Base-by-base conservation (phyloP, 177 flowering plant species). In the Tripterygium wilfordii region DNA sequence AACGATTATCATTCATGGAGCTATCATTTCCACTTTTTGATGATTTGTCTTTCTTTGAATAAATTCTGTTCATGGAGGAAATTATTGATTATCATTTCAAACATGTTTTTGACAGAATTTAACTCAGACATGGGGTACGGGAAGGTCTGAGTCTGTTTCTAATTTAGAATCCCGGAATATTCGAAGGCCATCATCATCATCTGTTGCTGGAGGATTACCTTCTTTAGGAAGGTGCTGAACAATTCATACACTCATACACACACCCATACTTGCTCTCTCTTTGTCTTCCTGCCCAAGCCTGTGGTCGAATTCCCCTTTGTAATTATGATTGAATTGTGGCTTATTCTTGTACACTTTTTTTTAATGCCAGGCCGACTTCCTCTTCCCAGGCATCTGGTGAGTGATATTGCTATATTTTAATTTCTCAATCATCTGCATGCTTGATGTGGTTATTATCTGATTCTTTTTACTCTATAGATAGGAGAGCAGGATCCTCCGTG, bases 141-240 rank as follows among this genome's bases (percentile, higher is more conserved):
- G 80, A 51, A 81, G 96, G 66, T 13, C 67, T 3, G 96, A 91
- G 47, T 66, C 90, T 32, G 51, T 76, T 17, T 67, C 94, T 19
- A 74, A 44, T 57, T 39, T 68, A 24, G 97, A 94, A 21, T 24
- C 82, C n/a, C 71, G 95, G 45, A 83, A 76, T 61, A 51, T 32
- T 22, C 68, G 95, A 14, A 79, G 92, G 53, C 69, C 95, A 36
- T 83, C 91, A 2, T 81, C 94, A 28, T 85, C 95, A 53, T 72
- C 96, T 58, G 77, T 81, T 72, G 84, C 86, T 42, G 89, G 96
- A 48, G 95, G 96, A 25, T 66, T 92, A 55, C 99, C 99, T 69
- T 95, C 96, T 30, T 47, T 84, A 15, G 87, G 89, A 79, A 88
- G 96, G 99, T 88, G 53, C 33, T 23, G 14, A 12, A 37, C 2